Evolutionary conservation across 345 rosid species (phyloP).

Genomic region (Syzygium oleosum): DNA sequence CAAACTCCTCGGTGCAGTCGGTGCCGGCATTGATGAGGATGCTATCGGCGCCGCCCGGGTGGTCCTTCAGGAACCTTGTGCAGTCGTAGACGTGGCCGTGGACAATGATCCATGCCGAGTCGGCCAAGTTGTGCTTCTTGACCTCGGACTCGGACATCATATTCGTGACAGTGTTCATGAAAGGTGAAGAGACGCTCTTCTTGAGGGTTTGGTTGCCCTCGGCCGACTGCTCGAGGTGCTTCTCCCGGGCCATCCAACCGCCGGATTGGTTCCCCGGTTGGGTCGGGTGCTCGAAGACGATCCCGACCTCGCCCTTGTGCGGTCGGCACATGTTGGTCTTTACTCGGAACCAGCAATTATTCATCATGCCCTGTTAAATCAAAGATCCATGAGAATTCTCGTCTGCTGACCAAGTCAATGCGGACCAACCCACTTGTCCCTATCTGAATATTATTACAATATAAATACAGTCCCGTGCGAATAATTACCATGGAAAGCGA

Average conservation of each 20-base stretch:
- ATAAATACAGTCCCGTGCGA: background rate
- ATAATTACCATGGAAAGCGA: background rate
- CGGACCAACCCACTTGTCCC: background rate
- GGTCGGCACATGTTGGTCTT: slow-evolving; percentile 69
- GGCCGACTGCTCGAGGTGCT: slow-evolving; percentile 48
- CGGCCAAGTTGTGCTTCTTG: slow-evolving; percentile 50
- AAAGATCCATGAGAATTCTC: background rate
- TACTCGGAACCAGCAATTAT: slow-evolving; percentile 92
- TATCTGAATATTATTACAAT: background rate
- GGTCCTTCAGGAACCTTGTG: slow-evolving; percentile 81
- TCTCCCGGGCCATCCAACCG: slow-evolving; percentile 97
- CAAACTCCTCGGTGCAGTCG: slow-evolving; percentile 93
- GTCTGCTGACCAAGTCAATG: background rate
- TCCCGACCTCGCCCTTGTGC: slow-evolving; percentile 88
- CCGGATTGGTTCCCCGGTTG: slow-evolving; percentile 86
- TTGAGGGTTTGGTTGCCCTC: slow-evolving; percentile 41
- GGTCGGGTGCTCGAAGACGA: slow-evolving; percentile 90
- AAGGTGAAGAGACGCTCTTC: slow-evolving; percentile 84
- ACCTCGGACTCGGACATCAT: slow-evolving; percentile 65
- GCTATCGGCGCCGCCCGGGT: slow-evolving; percentile 85
- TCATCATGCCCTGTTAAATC: slow-evolving; percentile 86
- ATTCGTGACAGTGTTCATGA: slow-evolving; percentile 73
- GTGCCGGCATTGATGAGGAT: slow-evolving; percentile 86
- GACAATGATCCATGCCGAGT: slow-evolving; percentile 90
- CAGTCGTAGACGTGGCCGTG: slow-evolving; percentile 91